A percentile compares a stretch with the other conserved stretches of the same genome.
phyloP scores from a whole-genome alignment of 192 early-diverging fungal species.

The Rhizoclosmatium globosum region DNA sequence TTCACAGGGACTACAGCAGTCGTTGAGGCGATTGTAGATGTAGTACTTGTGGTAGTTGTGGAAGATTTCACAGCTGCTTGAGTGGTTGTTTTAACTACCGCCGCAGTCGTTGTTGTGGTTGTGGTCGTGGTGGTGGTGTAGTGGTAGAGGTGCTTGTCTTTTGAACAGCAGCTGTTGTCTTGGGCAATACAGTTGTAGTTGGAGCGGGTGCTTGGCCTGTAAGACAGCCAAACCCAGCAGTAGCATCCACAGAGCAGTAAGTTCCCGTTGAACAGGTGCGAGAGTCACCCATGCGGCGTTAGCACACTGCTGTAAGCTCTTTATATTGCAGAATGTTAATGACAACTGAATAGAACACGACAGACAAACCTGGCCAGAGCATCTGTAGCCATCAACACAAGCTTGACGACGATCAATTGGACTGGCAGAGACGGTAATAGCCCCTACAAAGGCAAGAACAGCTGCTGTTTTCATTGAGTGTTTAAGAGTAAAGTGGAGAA shows the following conservation, averaged over 20 bases:
- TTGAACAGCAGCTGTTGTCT: not conserved
- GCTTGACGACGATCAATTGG: not conserved
- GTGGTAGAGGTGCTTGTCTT: not conserved
- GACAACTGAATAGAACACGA: too few relatives aligned
- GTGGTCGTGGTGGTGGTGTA: not conserved
- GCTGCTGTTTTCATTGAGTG: not conserved
- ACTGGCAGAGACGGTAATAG: not conserved
- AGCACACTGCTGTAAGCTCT: not conserved
- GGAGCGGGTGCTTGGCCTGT: not conserved
- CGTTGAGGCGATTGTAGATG: not conserved
- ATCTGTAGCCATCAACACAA: not conserved
- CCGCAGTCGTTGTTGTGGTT: not conserved
- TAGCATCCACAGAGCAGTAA: not conserved
- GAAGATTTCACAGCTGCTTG: not conserved
- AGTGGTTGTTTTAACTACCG: constrained; percentile 1
- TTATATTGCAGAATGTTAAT: not conserved
- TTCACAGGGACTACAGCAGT: not conserved
- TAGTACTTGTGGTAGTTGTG: not conserved
- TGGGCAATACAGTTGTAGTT: not conserved
- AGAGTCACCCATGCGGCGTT: not conserved
- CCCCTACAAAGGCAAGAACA: not conserved
- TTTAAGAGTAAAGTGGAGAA: not conserved
- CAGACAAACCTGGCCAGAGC: not conserved
- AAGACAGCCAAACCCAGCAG: not conserved
- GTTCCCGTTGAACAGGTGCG: not conserved